Percentiles rank a stretch among this genome's conserved stretches.
These are phyloP conservation scores for Pisolithus orientalis DNA, from an alignment of 768 basidiomycete species.

Conservation along the genomic window DNA sequence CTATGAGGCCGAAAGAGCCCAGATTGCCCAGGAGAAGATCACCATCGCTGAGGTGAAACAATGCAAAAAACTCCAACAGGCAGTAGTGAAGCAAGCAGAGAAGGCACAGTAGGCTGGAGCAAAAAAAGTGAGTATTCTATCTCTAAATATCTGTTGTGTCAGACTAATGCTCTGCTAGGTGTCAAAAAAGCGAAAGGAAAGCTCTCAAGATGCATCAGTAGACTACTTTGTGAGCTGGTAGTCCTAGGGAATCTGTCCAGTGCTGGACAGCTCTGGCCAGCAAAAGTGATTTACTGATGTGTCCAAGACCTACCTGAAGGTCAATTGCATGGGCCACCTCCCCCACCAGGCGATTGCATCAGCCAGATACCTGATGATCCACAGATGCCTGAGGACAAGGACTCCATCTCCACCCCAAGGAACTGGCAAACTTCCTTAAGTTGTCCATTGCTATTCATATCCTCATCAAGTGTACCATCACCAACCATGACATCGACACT, in stretches of 20 bases:
- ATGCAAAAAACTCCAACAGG: not conserved
- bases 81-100: not conserved
- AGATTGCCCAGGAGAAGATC: too few relatives aligned
- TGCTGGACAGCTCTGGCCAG: too few relatives aligned
- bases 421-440: slow-evolving; percentile 1
- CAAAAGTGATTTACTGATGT: too few relatives aligned
- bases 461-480: slow-evolving; percentile 5
- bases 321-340: not conserved
- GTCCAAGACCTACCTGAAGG: not conserved
- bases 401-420: slow-evolving; percentile 8
- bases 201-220: not conserved
- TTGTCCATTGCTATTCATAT: slow-evolving; percentile 11
- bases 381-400: slow-evolving; percentile 12
- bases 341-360: not conserved
- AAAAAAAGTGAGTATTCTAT: too few relatives aligned
- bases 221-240: too few relatives aligned
- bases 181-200: too few relatives aligned
- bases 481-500: not conserved
- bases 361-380: not conserved
- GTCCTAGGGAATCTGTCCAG: too few relatives aligned
- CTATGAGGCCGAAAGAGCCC: too few relatives aligned
- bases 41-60: slow-evolving; percentile 3
- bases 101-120: not conserved
- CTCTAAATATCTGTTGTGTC: too few relatives aligned
- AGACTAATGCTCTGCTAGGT: too few relatives aligned